Base-by-base conservation (phyloP, 2,329 filamentous ascomycete species). In the Colletotrichum sp. region DNA sequence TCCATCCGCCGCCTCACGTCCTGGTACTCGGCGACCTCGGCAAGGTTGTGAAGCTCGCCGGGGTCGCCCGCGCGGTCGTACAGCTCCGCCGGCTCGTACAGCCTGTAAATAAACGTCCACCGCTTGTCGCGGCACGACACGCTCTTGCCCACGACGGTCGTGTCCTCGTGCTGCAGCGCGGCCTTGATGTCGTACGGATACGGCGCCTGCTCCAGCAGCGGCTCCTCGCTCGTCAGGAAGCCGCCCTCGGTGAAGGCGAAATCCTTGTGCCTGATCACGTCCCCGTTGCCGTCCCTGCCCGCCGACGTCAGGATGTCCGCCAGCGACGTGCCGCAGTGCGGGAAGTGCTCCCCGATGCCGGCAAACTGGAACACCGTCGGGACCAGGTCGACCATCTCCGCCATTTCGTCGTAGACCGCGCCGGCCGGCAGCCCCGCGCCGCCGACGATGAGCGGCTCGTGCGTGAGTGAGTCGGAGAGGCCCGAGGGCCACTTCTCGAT, bases 401-500 rank as follows among this genome's bases (percentile, higher is more conserved):
- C 79, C 82, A 87, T 86, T 24, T 79, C 82, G 8, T 82, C 75
- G 0, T 82, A 81, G 3, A 75, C 80, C 18, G 82, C 81, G 7
- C 84, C 84, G 8, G 80, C 68, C 1, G 85, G 85, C 1, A 88
- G 71, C 0, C 86, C 86, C 0, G 80, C 85, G 1, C 86, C 86
- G 2, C 82, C 87, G 18, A 88, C 81, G 26, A 89, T 85, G 1
- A 89, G 80, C 1, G 87, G 87, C 67, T 88, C 85, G 18, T 85
- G 85, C 0, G 85, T 81, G 1, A 89, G 81, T 1, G 82, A 81
- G 36, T 88, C 85, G 0, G 84, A 87, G 0, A 88, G 77, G 4
- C 84, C 87, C 0, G 85, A 87, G 0, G 86, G 87, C 86, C 87
- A 89, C 72, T 89, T 89, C 78, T 89, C 87, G 26, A 89, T 86